Conservation (phyloP, 495 filamentous ascomycete species). For the Aspergillus bertholletiae region DNA sequence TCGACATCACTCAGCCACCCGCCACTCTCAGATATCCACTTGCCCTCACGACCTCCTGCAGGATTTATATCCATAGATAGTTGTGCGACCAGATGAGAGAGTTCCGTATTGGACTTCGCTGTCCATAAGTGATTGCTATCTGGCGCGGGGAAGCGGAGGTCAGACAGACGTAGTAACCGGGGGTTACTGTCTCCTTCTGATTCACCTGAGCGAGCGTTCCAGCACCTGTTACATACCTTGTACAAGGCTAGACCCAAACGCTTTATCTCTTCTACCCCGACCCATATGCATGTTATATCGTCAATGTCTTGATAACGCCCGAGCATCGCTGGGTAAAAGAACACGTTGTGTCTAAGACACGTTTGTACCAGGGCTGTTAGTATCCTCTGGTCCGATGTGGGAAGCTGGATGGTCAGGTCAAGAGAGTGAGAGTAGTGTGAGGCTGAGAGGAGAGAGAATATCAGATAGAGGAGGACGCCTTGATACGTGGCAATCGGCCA, state of each 20-base stretch:
- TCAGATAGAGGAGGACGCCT: constrained; percentile 14
- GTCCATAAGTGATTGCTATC: not conserved
- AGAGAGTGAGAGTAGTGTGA: not conserved
- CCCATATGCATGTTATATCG: constrained; percentile 13
- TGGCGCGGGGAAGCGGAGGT: not conserved
- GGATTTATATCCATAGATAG: not conserved
- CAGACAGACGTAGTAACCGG: not conserved
- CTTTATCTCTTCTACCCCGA: constrained; percentile 15
- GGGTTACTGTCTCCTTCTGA: not conserved
- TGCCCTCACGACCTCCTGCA: not conserved
- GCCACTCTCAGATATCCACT: not conserved
- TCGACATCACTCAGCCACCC: not conserved
- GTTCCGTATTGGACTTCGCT: not conserved
- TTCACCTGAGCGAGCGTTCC: not conserved
- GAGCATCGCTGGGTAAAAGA: constrained; percentile 13
- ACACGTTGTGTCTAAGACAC: constrained; percentile 9
- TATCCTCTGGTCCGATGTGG: not conserved
- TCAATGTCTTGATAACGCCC: constrained; percentile 6
- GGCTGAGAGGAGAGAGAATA: constrained; percentile 1
- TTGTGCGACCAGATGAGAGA: not conserved
- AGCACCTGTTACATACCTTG: constrained; percentile 6
- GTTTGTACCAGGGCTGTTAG: constrained; percentile 6
- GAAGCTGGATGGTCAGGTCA: not conserved
- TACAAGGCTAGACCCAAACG: constrained; percentile 9
- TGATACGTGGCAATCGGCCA: constrained; percentile 15